Percentiles rank a stretch among this genome's conserved stretches.
Conservation (phyloP, 352 stramenopile genomes). For the Phytophthora melonis region DNA sequence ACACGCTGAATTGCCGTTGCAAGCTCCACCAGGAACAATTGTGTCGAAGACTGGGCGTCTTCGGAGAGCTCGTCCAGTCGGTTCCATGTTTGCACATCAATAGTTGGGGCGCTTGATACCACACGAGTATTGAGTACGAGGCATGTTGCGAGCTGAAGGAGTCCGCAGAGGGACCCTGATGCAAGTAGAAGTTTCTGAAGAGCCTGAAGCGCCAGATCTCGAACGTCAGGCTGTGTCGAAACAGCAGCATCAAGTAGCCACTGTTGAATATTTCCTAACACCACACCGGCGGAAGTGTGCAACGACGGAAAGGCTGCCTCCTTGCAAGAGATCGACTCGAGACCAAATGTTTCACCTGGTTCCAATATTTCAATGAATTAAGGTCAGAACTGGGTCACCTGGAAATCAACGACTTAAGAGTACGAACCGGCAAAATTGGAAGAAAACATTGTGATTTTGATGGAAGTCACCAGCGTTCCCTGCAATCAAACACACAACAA, state of each 20-base stretch:
- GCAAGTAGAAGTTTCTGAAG: slow-evolving; percentile 73
- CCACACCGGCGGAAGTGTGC: slow-evolving; percentile 57
- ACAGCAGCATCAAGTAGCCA: slow-evolving; percentile 76
- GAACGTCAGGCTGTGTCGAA: slow-evolving; percentile 54
- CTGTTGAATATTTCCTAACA: slow-evolving; percentile 70
- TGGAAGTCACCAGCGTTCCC: slow-evolving; percentile 42
- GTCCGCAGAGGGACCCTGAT: slow-evolving; percentile 82
- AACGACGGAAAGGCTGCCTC: slow-evolving; percentile 52
- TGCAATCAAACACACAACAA: slow-evolving; percentile 20
- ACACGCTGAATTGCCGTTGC: slow-evolving; percentile 58
- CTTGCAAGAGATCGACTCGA: slow-evolving; percentile 65
- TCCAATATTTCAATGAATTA: not conserved
- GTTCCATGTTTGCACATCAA: slow-evolving; percentile 63
- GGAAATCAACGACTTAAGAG: slow-evolving; percentile 4
- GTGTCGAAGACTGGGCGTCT: slow-evolving; percentile 43
- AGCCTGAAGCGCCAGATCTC: slow-evolving; percentile 69
- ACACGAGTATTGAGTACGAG: slow-evolving; percentile 64
- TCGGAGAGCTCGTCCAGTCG: slow-evolving; percentile 65
- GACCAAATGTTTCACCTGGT: slow-evolving; percentile 54
- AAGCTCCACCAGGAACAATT: slow-evolving; percentile 60
- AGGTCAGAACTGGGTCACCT: slow-evolving; percentile 9
- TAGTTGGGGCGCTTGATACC: slow-evolving; percentile 6
- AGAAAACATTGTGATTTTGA: slow-evolving; percentile 62
- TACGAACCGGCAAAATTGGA: slow-evolving; percentile 30
- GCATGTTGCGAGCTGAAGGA: slow-evolving; percentile 73